Evolutionary conservation across 1,284 basidiomycete species (phyloP), one percentile per base, ranked within the genome.

Genomic region (Sutorius eximius): DNA sequence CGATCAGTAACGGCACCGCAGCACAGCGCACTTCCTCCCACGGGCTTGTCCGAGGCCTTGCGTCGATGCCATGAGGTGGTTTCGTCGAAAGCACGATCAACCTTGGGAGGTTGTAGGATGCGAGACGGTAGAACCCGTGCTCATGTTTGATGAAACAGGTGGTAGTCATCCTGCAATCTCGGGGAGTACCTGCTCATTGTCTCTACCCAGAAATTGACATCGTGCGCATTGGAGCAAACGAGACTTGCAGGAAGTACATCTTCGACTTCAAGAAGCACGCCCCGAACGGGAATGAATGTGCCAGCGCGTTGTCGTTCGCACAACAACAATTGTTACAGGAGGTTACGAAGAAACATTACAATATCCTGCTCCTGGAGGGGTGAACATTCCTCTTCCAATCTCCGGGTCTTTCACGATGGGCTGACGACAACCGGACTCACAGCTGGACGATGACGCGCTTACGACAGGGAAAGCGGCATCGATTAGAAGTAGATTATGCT

Each of bases 41-140:
- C 67, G 57, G 47, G 55, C 54, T 46, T 46, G 44, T 45, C 43
- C 34, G 30, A 47, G 51, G 49, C 52, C 55, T 55, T 58, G 49
- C 49, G 40, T 60, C 55, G 52, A 45, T 42, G 24, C 55, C 53
- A 71, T 71, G 69, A 69, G 63, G 63, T 75, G 73, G 69, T 75
- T 75, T 40, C 77, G 81, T 64, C 78, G 82, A 57, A 75, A 78
- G 49, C 76, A 75, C 59, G 79, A 85, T 62, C 70, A 72, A 11
- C 80, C 85, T 38, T 91, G 89, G 89, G 89, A 91, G 71, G 87
- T 91, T 40, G 85, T 89, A 24, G 83, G 82, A 56, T 82, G 76
- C 63, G 81, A 79, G 62, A 70, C 73, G 22, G 81, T 91, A 44
- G 79, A 85, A 42, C 82, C 87, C 29, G 79, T 89, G 12, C 75